Evolutionary conservation across 2,329 filamentous ascomycete species (phyloP), one percentile per base, ranked within the genome.

Genomic region (Furcasterigmium furcatum): DNA sequence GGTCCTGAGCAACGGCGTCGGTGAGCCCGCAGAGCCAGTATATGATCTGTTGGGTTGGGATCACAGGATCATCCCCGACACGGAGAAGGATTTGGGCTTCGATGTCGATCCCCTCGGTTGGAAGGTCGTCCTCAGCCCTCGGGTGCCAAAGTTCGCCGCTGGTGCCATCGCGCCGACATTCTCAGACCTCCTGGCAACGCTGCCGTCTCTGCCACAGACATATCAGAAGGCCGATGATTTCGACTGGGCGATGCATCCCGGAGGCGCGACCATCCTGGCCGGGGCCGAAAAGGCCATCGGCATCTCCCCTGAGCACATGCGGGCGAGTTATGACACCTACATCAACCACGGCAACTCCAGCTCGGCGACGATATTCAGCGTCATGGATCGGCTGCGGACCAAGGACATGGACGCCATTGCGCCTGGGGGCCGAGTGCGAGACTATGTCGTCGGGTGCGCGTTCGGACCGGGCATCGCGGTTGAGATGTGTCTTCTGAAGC

Each of bases 211-310:
- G 3, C 75, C 78, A 1, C 56, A 60, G 5, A 55, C 61, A 8
- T 76, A 75, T 54, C 57, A 61, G n/a, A 52, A 59, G 0, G 68
- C 83, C 0, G 60, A 70, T 1, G 78, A 85, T 48, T 87, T 86
- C 52, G 85, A 88, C 66, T 88, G 85, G 85, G 85, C 84, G 1
- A 76, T 88, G 58, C 85, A 88, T 54, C 85, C 85, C 0, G 85
- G 85, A 5, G 85, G 85, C 16, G 72, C 80, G 1, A 81, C 82
- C 1, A 85, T 88, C 35, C 67, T 88, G 3, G 73, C 80, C 0
- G 82, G 82, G 1, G 80, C 84, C 1, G 79, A 87, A 59, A 67
- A 67, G 35, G 71, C 68, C 2, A 72, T 88, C 69, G 60, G 65
- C 6, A 74, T 88, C 39, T 72, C 71, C 0, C 65, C 81, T 0